These are phyloP conservation scores for Tetradesmus obliquus DNA, from an alignment of 139 green algal species.

Conservation along the genomic window DNA sequence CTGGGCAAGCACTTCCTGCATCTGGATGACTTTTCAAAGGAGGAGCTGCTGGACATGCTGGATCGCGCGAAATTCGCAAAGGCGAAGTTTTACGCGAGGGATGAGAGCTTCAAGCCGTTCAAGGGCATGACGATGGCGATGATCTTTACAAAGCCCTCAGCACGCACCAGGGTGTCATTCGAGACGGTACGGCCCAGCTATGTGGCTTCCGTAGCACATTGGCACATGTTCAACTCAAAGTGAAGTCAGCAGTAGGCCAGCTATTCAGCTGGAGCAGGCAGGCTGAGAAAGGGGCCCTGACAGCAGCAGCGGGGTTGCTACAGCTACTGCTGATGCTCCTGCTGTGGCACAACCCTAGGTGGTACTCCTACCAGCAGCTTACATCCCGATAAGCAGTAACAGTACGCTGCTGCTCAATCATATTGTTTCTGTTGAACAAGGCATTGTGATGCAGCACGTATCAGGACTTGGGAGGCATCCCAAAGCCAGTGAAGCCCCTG, in stretches of 20 bases:
- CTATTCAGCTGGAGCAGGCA: neutral
- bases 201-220: neutral
- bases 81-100: slow-evolving; percentile 78
- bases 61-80: slow-evolving; percentile 86
- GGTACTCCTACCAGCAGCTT: neutral
- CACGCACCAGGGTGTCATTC: slow-evolving; percentile 97
- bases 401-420: no score
- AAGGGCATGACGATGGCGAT: slow-evolving; percentile 95
- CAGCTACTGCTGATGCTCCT: neutral
- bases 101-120: slow-evolving; percentile 92
- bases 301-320: neutral
- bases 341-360: neutral
- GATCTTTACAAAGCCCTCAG: slow-evolving; percentile 99
- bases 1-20: slow-evolving; percentile 91
- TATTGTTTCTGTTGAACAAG: no score
- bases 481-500: neutral
- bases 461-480: neutral
- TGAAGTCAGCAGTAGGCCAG: neutral
- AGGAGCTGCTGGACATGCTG: slow-evolving; percentile 92
- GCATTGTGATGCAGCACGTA: neutral
- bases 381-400: no score
- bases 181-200: slow-evolving; percentile 84
- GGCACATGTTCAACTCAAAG: no score
- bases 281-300: neutral
- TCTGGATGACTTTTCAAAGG: slow-evolving; percentile 95